Base-by-base conservation (phyloP, 768 basidiomycete genomes). In the Mycena galopus region DNA sequence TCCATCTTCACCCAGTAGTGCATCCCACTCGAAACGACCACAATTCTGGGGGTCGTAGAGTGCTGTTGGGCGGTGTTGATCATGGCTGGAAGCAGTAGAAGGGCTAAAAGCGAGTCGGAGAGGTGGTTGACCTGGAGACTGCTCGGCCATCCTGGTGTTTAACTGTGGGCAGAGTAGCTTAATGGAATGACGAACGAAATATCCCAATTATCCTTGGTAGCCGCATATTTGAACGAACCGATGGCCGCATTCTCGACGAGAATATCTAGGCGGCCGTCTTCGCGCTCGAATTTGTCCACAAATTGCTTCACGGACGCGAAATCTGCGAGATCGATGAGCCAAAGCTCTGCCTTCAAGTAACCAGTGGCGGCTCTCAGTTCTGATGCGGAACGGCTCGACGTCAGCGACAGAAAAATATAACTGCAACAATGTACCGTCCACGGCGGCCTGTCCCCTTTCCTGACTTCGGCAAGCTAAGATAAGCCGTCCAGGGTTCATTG, bases 121-220 rank as follows among this genome's bases (percentile, higher is more conserved):
- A 84, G 67, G 63, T 76, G 71, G 73, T 84, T 84, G 53, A 81
- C 79, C 51, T 84, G 82, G 2, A 57, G 56, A 4, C 56, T 57
- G 30, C 8, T n/a, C n/a, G n/a, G n/a, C n/a, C 11, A 14, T 7
- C 0, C 4, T 53, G 2, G 21, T 51, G 27, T 35, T 2, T 3
- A 10, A 25, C 14, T 3, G 11, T 6, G 29, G 27, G 2, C 42
- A n/a, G 21, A 23, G n/a, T 10, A 47, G 44, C n/a, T 47, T n/a
- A 55, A 37, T 4, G 33, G 8, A 56, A 21, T 1, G 17, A 44
- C 71, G 30, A 16, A 67, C 71, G 44, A 32, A 5, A 53, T 27
- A 6, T 72, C 71, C 50, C 51, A 72, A 2, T 60, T 60, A 39
- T 72, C 71, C 44, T 68, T 55, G 12, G 66, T 67, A 4, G 65